Evolutionary conservation across 2,329 filamentous ascomycete genomes (phyloP), one percentile per base, ranked within the genome.

Genomic region (Xylaria sp.): DNA sequence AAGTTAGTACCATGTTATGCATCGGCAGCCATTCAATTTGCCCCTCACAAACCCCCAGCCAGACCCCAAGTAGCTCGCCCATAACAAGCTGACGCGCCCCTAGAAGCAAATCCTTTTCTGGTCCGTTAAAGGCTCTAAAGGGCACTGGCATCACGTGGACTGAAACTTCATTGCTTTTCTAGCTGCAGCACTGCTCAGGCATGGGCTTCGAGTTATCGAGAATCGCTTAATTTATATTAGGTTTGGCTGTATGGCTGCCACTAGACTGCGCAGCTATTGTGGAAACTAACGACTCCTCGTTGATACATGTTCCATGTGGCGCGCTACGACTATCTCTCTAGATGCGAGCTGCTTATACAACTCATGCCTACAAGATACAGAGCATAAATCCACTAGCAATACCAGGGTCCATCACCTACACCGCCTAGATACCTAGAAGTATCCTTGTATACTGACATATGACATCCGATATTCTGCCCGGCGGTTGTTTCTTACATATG

Each of bases 1-100:
- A 13, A 51, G 66, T 60, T 69, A 71, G 68, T 20, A 41, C 12
- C 59, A 33, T 63, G 33, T 70, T 60, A 63, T 63, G 59, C 59
- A 66, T 58, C 52, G 56, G 54, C 49, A 62, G 36, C 54, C 60
- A 54, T 57, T 59, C 55, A 67, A 66, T 62, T 54, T 66, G 62
- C 64, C 64, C 63, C 58, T 60, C 64, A 36, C 9, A 59, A 4
- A 36, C 33, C 41, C 41, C 41, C 41, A 46, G 41, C 18, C 15
- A 46, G 41, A 7, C 63, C 51, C 52, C 52, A n/a, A 2, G 18
- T 7, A 36, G 25, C 28, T 31, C 9, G 18, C 9, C 28, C 28
- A 4, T 31, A 36, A 12, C 25, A 55, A 36, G 36, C 20, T 41
- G 18, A n/a, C 9, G 36, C 36, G 36, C 36, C 51, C 41, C 55